These are phyloP conservation scores for Pyrenula massariospora DNA, from an alignment of 495 filamentous ascomycete species.

Conservation along the genomic window DNA sequence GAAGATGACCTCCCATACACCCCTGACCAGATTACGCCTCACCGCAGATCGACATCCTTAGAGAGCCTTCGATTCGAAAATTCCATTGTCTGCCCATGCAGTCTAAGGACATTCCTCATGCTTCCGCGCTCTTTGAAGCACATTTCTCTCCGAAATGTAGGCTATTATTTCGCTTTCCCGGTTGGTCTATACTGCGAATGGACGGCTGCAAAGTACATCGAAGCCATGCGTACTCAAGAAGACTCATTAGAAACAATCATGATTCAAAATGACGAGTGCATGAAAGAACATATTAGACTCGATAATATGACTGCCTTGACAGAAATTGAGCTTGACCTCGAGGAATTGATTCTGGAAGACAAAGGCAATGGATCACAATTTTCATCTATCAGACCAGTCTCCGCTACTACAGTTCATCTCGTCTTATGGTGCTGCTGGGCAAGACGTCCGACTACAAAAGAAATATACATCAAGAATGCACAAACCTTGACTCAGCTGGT, in stretches of 20 bases:
- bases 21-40: too few relatives aligned
- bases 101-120: neutral
- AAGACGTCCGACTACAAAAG: too few relatives aligned
- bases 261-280: neutral
- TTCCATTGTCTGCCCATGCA: neutral
- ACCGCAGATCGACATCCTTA: neutral
- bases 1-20: neutral
- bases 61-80: neutral
- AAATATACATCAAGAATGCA: neutral
- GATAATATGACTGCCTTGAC: neutral
- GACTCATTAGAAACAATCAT: neutral
- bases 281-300: neutral
- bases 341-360: neutral
- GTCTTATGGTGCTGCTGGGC: neutral
- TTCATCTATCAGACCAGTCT: neutral
- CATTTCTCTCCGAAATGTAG: neutral
- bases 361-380: neutral
- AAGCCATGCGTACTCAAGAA: neutral
- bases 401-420: neutral
- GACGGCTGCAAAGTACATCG: neutral
- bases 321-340: neutral
- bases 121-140: neutral
- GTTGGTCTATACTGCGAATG: too few relatives aligned
- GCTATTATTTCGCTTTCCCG: neutral
- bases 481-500: neutral